Base-by-base conservation (phyloP, 768 basidiomycete species). In the Lyophyllum decastes region DNA sequence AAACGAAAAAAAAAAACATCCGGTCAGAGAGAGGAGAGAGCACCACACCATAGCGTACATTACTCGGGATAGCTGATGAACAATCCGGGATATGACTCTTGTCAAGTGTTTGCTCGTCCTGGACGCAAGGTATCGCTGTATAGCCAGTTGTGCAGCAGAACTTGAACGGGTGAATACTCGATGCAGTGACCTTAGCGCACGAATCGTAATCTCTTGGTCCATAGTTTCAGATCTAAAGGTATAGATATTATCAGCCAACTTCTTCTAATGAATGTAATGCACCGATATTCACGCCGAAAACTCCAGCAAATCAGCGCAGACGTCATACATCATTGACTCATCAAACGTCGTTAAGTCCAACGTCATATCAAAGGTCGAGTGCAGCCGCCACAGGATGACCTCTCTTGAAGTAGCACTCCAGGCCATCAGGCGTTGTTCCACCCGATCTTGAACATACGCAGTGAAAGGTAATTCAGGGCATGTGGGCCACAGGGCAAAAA, bases 251-350 rank as follows among this genome's bases (percentile, higher is more conserved):
- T 19, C 35, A 24, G 38, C 43, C 2, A 35, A 22, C n/a, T 24
- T n/a, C n/a, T n/a, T n/a, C 5, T 33, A 11, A 33, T 11, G 11
- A 16, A 8, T n/a, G 6, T 12, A 10, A 22, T n/a, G 27, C n/a
- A 12, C 46, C 33, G n/a, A 27, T 14, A 52, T 52, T 35, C 19
- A 57, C 61, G 48, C 55, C 2, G 49, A 27, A 30, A 62, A 34
- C 30, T 60, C 61, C 22, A 60, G 26, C 9, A 54, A 43, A 44
- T 60, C 61, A 12, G 12, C 22, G n/a, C 54, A 54, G 26, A 57
- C 22, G 25, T 62, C 61, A 41, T 54, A 22, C 35, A 62, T 46
- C 17, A 57, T 9, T n/a, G 55, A 54, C 33, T 57, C 44, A 41
- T 57, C 44, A n/a, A 11, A 59, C 22, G 4, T 35, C 34, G 38